A percentile compares a stretch with the other conserved stretches of the same genome.
These are phyloP conservation scores for Scenedesmus sp. DNA, from an alignment of 163 green algal species.

Conservation along the genomic window DNA sequence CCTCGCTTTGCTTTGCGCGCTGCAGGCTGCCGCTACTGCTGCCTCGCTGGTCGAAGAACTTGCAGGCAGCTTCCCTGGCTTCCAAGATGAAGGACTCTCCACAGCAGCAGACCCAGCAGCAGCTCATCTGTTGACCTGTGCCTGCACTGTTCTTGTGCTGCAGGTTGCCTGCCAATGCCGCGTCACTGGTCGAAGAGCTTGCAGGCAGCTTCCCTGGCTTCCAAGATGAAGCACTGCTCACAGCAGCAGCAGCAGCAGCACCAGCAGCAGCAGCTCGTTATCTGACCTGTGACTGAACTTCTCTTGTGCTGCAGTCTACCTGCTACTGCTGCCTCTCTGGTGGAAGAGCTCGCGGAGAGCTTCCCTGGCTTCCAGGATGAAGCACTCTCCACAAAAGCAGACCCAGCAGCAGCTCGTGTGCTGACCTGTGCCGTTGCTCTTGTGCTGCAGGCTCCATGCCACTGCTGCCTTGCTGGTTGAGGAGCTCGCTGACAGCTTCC, in stretches of 20 bases:
- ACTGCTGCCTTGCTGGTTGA: slow-evolving; percentile 57
- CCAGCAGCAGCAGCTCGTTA: no score
- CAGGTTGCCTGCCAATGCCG: slow-evolving; percentile 29
- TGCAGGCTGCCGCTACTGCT: slow-evolving; percentile 22
- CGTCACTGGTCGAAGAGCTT: slow-evolving; percentile 64
- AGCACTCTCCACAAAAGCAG: slow-evolving; percentile 27
- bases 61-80: slow-evolving; percentile 58
- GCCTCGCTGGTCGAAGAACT: slow-evolving; percentile 65
- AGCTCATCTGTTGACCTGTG: neutral
- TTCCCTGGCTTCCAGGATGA: slow-evolving; percentile 64
- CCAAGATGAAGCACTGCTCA: slow-evolving; percentile 55
- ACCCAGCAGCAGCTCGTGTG: neutral
- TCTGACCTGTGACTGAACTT: neutral
- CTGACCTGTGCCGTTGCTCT: neutral
- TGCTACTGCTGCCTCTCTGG: slow-evolving; percentile 46
- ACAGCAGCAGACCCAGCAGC: neutral
- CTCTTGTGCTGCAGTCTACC: neutral
- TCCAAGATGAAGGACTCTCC: slow-evolving; percentile 57
- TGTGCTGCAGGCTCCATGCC: neutral
- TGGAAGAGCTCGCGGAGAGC: slow-evolving; percentile 62
- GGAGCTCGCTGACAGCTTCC: slow-evolving; percentile 62
- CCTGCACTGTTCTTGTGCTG: neutral
- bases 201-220: slow-evolving; percentile 62
- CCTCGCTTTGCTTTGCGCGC: neutral
- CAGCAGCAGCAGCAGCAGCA: neutral